These are phyloP conservation scores for Cicer pinnatifidum DNA, from an alignment of 306 rosid genomes.

Conservation along the genomic window DNA sequence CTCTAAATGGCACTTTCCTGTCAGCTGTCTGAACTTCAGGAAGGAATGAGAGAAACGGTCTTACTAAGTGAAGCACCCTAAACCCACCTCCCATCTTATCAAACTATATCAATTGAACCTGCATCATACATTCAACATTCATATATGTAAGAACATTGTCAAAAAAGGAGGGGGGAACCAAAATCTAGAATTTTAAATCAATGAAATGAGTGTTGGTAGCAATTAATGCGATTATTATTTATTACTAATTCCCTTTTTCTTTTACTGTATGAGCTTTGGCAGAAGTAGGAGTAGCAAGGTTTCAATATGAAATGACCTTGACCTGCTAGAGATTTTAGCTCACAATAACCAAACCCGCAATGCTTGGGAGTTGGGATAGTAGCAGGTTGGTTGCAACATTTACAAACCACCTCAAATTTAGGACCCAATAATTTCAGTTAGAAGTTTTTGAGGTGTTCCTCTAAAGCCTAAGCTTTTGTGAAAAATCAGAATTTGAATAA, in stretches of 20 bases:
- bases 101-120: slow-evolving; percentile 51
- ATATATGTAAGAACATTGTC: slow-evolving; percentile 10
- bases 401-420: background rate
- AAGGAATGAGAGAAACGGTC: slow-evolving; percentile 87
- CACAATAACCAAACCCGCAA: background rate
- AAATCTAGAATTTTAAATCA: slow-evolving; percentile 5
- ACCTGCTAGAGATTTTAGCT: background rate
- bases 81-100: slow-evolving; percentile 90
- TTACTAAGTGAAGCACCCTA: slow-evolving; percentile 91
- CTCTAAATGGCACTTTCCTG: slow-evolving; percentile 85
- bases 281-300: background rate
- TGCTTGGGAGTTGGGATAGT: background rate
- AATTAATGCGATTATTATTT: background rate
- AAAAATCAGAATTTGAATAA: background rate
- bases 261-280: background rate
- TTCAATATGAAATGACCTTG: slow-evolving; percentile 14
- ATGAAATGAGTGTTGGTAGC: background rate
- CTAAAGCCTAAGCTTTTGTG: background rate
- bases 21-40: slow-evolving; percentile 96
- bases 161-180: background rate
- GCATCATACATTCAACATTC: slow-evolving; percentile 41
- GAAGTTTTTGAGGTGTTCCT: background rate
- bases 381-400: background rate
- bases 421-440: background rate
- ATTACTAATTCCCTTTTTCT: background rate